These are phyloP conservation scores for Paxillus involutus DNA, from an alignment of 768 basidiomycete genomes.

Conservation along the genomic window DNA sequence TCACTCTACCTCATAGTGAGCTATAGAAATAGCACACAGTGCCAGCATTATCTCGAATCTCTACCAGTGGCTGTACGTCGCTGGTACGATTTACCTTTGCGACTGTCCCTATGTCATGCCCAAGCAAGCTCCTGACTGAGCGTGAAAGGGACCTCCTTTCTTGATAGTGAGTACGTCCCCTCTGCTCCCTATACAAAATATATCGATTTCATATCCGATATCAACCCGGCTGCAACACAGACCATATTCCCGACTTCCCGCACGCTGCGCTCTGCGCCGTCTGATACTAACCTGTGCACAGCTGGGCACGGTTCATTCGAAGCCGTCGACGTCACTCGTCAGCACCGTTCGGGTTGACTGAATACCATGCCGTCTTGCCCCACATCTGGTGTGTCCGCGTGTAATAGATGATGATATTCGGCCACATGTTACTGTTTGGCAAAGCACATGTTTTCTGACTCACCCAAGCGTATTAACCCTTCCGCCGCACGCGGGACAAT, in stretches of 20 bases:
- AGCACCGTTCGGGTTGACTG: constrained; percentile 1
- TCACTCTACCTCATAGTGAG: neutral
- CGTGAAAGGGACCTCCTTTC: neutral
- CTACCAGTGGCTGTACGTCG: constrained; percentile 19
- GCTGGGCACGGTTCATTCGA: neutral
- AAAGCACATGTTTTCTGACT: constrained; percentile 4
- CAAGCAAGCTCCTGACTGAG: neutral
- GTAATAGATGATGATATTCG: neutral
- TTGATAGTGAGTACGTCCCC: neutral
- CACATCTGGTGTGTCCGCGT: neutral
- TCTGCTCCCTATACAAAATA: constrained; percentile 5
- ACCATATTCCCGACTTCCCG: neutral
- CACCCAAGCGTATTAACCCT: neutral
- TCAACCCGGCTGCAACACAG: constrained; percentile 10
- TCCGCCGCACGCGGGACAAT: constrained; percentile 9
- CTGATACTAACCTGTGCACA: neutral
- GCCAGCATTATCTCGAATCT: constrained; percentile 2
- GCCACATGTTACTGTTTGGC: neutral
- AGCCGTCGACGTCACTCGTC: constrained; percentile 17
- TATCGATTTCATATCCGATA: constrained; percentile 7
- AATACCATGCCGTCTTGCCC: neutral
- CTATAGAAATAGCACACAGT: neutral
- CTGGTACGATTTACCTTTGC: constrained; percentile 24
- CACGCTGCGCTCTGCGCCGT: neutral
- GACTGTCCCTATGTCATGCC: neutral